phyloP scores from a whole-genome alignment of 768 basidiomycete species.

The Xerocomellus chrysenteron region DNA sequence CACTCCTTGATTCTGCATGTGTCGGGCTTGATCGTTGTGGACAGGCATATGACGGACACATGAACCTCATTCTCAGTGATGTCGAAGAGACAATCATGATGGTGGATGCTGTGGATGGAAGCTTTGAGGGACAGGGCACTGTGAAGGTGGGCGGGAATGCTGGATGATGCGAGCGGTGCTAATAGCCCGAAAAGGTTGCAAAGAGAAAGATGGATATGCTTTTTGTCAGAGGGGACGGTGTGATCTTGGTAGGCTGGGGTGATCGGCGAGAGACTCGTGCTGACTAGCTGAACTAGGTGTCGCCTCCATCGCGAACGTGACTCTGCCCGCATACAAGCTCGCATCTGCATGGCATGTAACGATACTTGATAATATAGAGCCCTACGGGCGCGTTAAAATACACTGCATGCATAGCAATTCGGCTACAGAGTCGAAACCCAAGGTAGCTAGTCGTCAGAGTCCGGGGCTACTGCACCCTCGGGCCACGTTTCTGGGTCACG shows the following conservation, averaged over 20 bases:
- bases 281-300: conserved; percentile 53
- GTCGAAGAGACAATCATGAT: conserved; percentile 98
- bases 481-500: conserved; percentile 76
- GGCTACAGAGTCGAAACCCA: background rate
- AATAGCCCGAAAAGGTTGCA: conserved; percentile 57
- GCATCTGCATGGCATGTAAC: conserved; percentile 11
- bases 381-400: background rate
- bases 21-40: conserved; percentile 8
- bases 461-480: conserved; percentile 53
- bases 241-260: conserved; percentile 73
- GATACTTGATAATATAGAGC: background rate
- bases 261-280: background rate
- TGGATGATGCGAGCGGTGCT: background rate
- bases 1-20: background rate
- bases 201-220: conserved; percentile 97
- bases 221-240: conserved; percentile 95
- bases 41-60: conserved; percentile 99
- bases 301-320: conserved; percentile 75
- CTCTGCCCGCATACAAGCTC: conserved; percentile 33
- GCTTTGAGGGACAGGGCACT: conserved; percentile 51
- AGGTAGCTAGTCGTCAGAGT: conserved; percentile 45
- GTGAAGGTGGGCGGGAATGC: conserved; percentile 56
- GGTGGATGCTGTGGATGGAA: conserved; percentile 80
- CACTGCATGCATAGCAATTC: background rate
- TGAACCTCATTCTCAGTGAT: conserved; percentile 97